A percentile compares a stretch with the other conserved stretches of the same genome.
Evolutionary conservation across 1,139 yeast species (phyloP).

Genomic region (Scheffersomyces segobiensis): DNA sequence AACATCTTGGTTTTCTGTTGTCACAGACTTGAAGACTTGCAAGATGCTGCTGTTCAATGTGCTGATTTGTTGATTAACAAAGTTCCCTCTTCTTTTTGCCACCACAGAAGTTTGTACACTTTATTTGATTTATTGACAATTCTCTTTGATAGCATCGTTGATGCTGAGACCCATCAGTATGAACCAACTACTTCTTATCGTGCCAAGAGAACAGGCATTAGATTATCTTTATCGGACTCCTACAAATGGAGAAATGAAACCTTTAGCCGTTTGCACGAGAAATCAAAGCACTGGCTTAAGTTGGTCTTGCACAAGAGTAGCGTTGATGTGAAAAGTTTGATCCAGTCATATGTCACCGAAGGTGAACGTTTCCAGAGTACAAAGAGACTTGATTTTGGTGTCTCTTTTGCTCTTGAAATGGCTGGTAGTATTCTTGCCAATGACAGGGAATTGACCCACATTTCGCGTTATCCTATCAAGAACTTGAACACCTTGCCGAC

Average conservation of each 20-base stretch:
- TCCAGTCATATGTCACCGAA: conserved; percentile 71
- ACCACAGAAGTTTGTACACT: conserved; percentile 69
- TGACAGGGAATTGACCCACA: conserved; percentile 56
- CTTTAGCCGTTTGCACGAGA: conserved; percentile 56
- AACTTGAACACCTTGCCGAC: conserved; percentile 64
- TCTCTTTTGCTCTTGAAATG: conserved; percentile 86
- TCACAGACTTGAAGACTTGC: conserved; percentile 73
- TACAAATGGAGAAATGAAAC: conserved; percentile 75
- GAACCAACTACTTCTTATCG: conserved; percentile 74
- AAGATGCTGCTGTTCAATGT: conserved; percentile 78
- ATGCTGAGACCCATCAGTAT: conserved; percentile 84
- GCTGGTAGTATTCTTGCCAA: conserved; percentile 70
- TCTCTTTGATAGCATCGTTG: conserved; percentile 76
- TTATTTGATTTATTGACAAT: conserved; percentile 78
- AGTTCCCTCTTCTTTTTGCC: conserved; percentile 83
- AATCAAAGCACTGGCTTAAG: conserved; percentile 69
- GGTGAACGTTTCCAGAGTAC: conserved; percentile 32
- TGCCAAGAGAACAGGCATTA: conserved; percentile 58
- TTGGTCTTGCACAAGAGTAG: conserved; percentile 55
- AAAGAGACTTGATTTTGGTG: conserved; percentile 65
- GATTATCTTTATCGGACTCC: conserved; percentile 73
- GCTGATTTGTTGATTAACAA: conserved; percentile 67
- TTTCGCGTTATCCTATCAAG: conserved; percentile 24
- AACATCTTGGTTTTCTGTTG: conserved; percentile 71
- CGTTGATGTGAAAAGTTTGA: conserved; percentile 73